phyloP scores from a whole-genome alignment of 208 protist genomes.

The Trypanosoma rangeli region DNA sequence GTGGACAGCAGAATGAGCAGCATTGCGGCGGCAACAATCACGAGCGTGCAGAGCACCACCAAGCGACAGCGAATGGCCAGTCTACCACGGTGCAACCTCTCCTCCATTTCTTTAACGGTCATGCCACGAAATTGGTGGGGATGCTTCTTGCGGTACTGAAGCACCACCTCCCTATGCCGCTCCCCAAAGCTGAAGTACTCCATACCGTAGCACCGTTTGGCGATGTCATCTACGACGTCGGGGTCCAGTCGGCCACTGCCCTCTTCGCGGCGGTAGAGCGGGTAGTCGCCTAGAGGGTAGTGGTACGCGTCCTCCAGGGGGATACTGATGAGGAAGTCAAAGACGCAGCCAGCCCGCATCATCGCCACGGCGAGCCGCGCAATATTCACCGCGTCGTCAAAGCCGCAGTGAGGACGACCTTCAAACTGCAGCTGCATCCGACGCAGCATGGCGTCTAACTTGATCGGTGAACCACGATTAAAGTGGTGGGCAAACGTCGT shows the following conservation, averaged over 20 bases:
- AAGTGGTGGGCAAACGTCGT: conserved; percentile 81
- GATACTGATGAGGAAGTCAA: conserved; percentile 79
- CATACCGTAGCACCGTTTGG: conserved; percentile 71
- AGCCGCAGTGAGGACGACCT: conserved; percentile 85
- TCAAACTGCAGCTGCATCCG: conserved; percentile 75
- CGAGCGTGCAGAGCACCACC: conserved; percentile 31
- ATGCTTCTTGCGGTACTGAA: conserved; percentile 51
- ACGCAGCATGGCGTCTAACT: conserved; percentile 79
- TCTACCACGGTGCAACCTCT: conserved; percentile 13
- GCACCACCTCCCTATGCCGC: conserved; percentile 45
- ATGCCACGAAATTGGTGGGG: conserved; percentile 46
- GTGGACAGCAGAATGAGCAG: conserved; percentile 20
- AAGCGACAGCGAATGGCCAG: conserved; percentile 22
- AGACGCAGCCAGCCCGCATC: conserved; percentile 79
- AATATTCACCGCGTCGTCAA: conserved; percentile 92
- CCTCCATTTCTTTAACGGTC: conserved; percentile 43
- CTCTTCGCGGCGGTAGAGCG: conserved; percentile 79
- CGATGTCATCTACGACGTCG: conserved; percentile 87
- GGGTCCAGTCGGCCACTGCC: conserved; percentile 74
- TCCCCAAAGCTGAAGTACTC: conserved; percentile 83
- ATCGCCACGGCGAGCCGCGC: conserved; percentile 81
- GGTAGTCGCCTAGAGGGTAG: conserved; percentile 58
- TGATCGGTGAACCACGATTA: conserved; percentile 64
- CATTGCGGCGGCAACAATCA: conserved; percentile 25
- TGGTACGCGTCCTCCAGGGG: conserved; percentile 68